Base-by-base conservation (phyloP, 2,329 filamentous ascomycete species). In the Arthrobotrys entomopaga region DNA sequence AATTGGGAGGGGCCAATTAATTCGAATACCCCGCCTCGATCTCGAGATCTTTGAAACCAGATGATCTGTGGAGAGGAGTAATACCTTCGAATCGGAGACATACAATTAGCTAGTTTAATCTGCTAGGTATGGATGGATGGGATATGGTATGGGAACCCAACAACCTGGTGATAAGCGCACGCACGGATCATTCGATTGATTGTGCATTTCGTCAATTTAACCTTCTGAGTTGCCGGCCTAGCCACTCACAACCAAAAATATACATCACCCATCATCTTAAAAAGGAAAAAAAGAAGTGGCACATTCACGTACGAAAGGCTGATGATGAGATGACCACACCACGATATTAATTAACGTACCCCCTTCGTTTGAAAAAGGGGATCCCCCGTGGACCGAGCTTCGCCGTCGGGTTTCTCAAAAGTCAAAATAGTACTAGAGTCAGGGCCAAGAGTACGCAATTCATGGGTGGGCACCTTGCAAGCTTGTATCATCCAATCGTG, bases 1-100 rank as follows among this genome's bases (percentile, higher is more conserved):
- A n/a, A n/a, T 53, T n/a, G 2, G n/a, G 8, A 2, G 6, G 24
- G 19, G 24, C 63, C 52, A 66, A 53, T 56, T 48, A 26, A 49
- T 56, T 49, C 24, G 16, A 34, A 48, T 69, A 53, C 65, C 65
- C 54, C 65, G 65, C 56, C 56, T 61, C 65, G 65, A 56, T 69
- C 48, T 58, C 34, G 10, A 59, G 56, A 56, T 67, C 26, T 52
- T 60, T 60, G 49, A 67, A 61, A 60, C 65, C 56, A 46, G 40
- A 46, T 57, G 53, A 57, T 57, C 53, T 43, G 53, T 29, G 20
- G 20, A 34, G 20, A 43, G 29, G 46, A 48, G 20, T 40, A 54
- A 43, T 13, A 3, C 40, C 40, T 43, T 10, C 11, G 40, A 43
- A 43, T 43, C 40, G 40, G 24, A 26, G 24, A 26, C 24, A 26